These are phyloP conservation scores for Canariomyces notabilis DNA, from an alignment of 2,329 filamentous ascomycete genomes.

Conservation along the genomic window DNA sequence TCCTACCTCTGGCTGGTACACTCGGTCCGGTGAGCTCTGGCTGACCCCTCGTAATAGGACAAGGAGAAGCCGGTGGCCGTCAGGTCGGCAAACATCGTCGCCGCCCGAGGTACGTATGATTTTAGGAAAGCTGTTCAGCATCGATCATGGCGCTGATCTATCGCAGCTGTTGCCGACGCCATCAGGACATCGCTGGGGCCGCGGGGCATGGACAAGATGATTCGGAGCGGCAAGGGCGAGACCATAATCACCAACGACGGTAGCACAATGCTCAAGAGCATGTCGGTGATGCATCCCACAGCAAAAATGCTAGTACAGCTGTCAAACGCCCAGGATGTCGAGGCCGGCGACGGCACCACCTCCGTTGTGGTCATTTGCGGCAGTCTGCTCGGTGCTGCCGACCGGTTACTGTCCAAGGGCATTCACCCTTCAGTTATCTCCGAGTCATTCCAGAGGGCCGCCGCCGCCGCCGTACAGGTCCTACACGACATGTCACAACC, in stretches of 20 bases:
- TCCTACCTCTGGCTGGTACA: constrained; percentile 22
- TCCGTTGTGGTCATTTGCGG: constrained; percentile 98
- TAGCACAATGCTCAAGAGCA: constrained; percentile 98
- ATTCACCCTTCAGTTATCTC: constrained; percentile 98
- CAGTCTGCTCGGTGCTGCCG: constrained; percentile 87
- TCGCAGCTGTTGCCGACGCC: constrained; percentile 85
- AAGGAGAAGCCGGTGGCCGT: constrained; percentile 99
- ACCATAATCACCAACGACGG: constrained; percentile 99
- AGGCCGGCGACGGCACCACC: constrained; percentile 96
- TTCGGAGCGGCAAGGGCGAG: constrained; percentile 91
- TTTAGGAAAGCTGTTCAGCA: not conserved
- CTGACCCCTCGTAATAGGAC: constrained; percentile 42
- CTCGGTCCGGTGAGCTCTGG: constrained; percentile 31
- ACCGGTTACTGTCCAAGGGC: constrained; percentile 83
- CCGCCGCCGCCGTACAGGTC: constrained; percentile 79
- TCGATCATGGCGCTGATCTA: constrained; percentile 4
- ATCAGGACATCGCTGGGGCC: constrained; percentile 95
- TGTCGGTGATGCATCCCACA: constrained; percentile 99
- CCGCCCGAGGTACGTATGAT: constrained; percentile 70
- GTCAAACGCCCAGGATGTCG: constrained; percentile 94
- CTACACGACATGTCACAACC: constrained; percentile 95
- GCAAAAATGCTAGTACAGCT: constrained; percentile 99
- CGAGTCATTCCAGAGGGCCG: constrained; percentile 93
- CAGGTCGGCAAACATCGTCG: constrained; percentile 92
- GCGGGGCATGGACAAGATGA: constrained; percentile 99